phyloP scores from a whole-genome alignment of 257 asterid genomes.

The Verbascum thapsus region DNA sequence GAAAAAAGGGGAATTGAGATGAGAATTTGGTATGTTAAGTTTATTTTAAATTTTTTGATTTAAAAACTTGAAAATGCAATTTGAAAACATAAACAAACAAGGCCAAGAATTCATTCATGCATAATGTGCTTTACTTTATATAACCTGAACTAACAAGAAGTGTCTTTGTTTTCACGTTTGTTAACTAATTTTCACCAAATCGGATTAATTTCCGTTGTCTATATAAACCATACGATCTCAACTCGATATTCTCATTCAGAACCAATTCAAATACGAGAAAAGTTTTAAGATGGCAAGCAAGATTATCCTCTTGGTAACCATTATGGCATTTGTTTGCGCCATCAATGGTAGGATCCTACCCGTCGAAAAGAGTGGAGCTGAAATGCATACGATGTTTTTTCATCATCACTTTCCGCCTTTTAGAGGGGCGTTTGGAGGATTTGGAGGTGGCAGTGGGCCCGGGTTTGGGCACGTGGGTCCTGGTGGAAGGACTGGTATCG shows the following conservation, averaged over 20 bases:
- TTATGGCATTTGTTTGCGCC: slow-evolving; percentile 24
- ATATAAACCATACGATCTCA: slow-evolving; percentile 29
- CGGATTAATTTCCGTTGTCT: neutral
- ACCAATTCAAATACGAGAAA: neutral
- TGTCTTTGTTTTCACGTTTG: neutral
- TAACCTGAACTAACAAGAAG: neutral
- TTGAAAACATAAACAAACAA: neutral
- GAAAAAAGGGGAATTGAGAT: no score
- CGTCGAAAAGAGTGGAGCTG: slow-evolving; percentile 9
- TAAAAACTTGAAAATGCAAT: no score
- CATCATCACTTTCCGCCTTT: slow-evolving; percentile 31
- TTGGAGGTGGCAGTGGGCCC: slow-evolving; percentile 16
- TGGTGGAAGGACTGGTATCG: slow-evolving; percentile 5
- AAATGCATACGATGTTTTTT: slow-evolving; percentile 24
- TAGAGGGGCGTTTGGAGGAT: slow-evolving; percentile 32
- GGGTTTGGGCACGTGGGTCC: slow-evolving; percentile 26
- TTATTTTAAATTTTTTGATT: no score
- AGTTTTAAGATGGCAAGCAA: slow-evolving; percentile 33
- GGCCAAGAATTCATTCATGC: neutral
- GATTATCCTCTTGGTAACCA: slow-evolving; percentile 27
- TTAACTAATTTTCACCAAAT: slow-evolving; percentile 27
- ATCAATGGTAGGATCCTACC: slow-evolving; percentile 27
- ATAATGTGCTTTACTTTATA: neutral
- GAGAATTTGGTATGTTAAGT: no score
- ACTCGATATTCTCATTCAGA: slow-evolving; percentile 18